Percentiles rank a stretch among this genome's conserved stretches.
Evolutionary conservation across 2,329 filamentous ascomycete species (phyloP).

Genomic region (Magnaporthiopsis rhizophila): DNA sequence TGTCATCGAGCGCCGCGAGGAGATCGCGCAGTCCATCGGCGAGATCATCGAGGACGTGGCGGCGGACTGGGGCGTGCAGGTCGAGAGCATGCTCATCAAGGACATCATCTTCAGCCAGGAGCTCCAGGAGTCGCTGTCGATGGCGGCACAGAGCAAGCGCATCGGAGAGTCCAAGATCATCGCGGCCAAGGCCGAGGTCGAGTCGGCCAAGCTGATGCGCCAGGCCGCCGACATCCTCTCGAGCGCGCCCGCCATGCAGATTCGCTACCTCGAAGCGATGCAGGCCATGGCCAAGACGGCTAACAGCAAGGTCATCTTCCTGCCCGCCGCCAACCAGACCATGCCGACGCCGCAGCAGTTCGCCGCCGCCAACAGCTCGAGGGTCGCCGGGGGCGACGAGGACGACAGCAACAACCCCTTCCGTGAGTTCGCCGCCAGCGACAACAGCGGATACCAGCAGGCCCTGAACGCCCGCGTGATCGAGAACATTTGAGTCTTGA

Average conservation of each 20-base stretch:
- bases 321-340: constrained; percentile 59
- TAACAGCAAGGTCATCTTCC: constrained; percentile 80
- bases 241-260: constrained; percentile 94
- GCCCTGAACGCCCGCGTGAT: constrained; percentile 76
- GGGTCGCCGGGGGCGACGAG: constrained; percentile 14
- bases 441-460: constrained; percentile 57
- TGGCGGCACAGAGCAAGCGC: constrained; percentile 97
- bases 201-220: constrained; percentile 87
- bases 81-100: constrained; percentile 98
- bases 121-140: constrained; percentile 89
- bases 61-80: constrained; percentile 85
- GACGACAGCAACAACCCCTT: constrained; percentile 24
- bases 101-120: constrained; percentile 97
- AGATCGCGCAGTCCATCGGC: constrained; percentile 88
- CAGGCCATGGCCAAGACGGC: constrained; percentile 95
- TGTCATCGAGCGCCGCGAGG: constrained; percentile 95
- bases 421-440: constrained; percentile 44
- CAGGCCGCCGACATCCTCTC: constrained; percentile 90
- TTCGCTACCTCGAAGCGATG: constrained; percentile 96
- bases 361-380: constrained; percentile 31
- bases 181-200: constrained; percentile 91
- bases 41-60: constrained; percentile 98
- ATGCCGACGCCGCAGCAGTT: constrained; percentile 36
- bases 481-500: constrained; percentile 65
- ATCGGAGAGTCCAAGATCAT: constrained; percentile 99